A percentile compares a stretch with the other conserved stretches of the same genome.
Evolutionary conservation across 2,329 filamentous ascomycete species (phyloP).

Genomic region (Sodiomyces alkalinus): DNA sequence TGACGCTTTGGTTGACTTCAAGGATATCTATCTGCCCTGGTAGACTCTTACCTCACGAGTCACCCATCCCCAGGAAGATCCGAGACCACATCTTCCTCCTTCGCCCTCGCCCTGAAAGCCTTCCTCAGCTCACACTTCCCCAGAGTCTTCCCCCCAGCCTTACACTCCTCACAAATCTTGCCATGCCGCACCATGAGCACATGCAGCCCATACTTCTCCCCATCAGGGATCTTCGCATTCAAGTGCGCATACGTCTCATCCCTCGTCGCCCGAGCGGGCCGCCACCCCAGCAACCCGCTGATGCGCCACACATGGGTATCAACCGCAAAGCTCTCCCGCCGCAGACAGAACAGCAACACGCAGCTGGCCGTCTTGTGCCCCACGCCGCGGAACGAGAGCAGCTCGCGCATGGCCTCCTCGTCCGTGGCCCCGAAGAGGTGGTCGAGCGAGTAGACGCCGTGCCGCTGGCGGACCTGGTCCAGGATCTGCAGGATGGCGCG

Average conservation of each 20-base stretch:
- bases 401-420: constrained; percentile 32
- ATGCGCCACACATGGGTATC: constrained; percentile 38
- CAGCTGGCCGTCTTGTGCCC: constrained; percentile 40
- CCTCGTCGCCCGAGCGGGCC: constrained; percentile 22
- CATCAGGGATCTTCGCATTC: constrained; percentile 29
- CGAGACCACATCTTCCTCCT: constrained; percentile 13
- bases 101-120: constrained; percentile 18
- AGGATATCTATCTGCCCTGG: background rate
- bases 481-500: constrained; percentile 56
- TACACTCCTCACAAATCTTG: constrained; percentile 27
- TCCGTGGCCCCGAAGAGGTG: constrained; percentile 26
- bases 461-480: constrained; percentile 37
- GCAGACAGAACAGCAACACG: constrained; percentile 34
- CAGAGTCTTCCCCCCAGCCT: constrained; percentile 22
- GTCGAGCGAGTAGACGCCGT: constrained; percentile 31
- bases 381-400: constrained; percentile 33
- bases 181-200: constrained; percentile 33
- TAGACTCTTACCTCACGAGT: background rate
- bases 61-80: too few species aligned
- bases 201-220: constrained; percentile 34
- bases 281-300: constrained; percentile 32
- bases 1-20: too few species aligned
- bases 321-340: constrained; percentile 31
- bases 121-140: constrained; percentile 25
- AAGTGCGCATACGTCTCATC: constrained; percentile 34